Conservation (phyloP, 1,284 basidiomycete species). For the Boletus nobilissimus region DNA sequence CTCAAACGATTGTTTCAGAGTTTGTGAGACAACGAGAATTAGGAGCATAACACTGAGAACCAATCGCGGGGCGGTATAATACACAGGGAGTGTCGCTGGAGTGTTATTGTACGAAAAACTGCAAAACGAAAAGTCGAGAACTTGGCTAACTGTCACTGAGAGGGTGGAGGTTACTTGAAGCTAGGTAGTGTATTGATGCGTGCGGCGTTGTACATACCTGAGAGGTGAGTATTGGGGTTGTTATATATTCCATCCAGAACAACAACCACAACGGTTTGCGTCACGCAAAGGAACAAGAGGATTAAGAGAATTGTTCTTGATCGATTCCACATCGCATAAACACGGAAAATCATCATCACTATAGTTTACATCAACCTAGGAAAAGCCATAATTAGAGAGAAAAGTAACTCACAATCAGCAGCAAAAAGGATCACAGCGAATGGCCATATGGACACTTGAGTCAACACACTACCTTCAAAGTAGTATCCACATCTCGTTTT, state of each 20-base stretch:
- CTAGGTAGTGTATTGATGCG: too few relatives aligned
- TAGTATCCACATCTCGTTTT: too few relatives aligned
- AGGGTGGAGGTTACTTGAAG: background rate
- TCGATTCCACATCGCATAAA: slow-evolving; percentile 28
- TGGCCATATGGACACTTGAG: background rate
- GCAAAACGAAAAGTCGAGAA: background rate
- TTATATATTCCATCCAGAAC: background rate
- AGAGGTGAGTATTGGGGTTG: background rate
- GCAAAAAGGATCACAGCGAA: background rate
- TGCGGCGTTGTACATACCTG: background rate
- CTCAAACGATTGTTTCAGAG: background rate
- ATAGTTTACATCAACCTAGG: background rate
- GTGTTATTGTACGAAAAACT: background rate
- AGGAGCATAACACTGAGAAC: background rate
- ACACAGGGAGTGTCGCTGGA: background rate
- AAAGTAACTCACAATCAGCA: background rate
- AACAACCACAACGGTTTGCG: background rate
- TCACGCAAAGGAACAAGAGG: background rate
- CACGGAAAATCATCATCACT: slow-evolving; percentile 18
- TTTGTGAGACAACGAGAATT: background rate
- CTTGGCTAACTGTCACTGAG: background rate
- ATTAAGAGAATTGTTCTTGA: slow-evolving; percentile 13
- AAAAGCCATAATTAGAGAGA: too few relatives aligned
- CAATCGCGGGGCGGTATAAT: background rate
- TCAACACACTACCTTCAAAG: background rate